Evolutionary conservation across 352 stramenopile species (phyloP).

Genomic region (Phytophthora hybrid): DNA sequence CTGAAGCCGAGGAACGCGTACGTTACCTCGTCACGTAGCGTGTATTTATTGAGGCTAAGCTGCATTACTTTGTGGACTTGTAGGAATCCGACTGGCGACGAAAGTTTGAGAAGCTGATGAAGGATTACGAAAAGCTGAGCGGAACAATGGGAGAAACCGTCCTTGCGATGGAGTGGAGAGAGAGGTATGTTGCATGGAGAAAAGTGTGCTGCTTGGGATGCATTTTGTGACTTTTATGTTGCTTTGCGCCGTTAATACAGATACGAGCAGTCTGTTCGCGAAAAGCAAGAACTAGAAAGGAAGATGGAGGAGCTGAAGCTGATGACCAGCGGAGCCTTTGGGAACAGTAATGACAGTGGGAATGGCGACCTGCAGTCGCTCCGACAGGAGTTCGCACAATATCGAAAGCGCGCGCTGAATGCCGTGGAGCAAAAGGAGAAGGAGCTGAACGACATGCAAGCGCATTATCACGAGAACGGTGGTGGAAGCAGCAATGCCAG

Average conservation of each 20-base stretch:
- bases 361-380: constrained; percentile 70
- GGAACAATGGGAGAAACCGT: constrained; percentile 88
- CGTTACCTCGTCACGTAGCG: background rate
- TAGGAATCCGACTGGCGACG: constrained; percentile 83
- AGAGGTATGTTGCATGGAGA: constrained; percentile 48
- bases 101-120: constrained; percentile 88
- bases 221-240: background rate
- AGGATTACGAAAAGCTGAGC: constrained; percentile 89
- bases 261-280: constrained; percentile 77
- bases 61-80: constrained; percentile 5
- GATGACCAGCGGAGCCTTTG: constrained; percentile 45
- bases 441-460: constrained; percentile 74
- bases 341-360: constrained; percentile 29
- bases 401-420: constrained; percentile 79
- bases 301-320: constrained; percentile 75
- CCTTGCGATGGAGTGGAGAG: constrained; percentile 85
- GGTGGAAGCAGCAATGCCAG: constrained; percentile 40
- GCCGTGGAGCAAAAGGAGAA: constrained; percentile 88
- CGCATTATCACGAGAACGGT: constrained; percentile 62
- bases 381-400: constrained; percentile 83
- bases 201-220: background rate
- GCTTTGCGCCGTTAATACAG: constrained; percentile 26
- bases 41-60: background rate
- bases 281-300: constrained; percentile 83
- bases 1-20: constrained; percentile 81